These are phyloP conservation scores for Geotrichum europaeum DNA, from an alignment of 1,139 yeast genomes.

Conservation along the genomic window DNA sequence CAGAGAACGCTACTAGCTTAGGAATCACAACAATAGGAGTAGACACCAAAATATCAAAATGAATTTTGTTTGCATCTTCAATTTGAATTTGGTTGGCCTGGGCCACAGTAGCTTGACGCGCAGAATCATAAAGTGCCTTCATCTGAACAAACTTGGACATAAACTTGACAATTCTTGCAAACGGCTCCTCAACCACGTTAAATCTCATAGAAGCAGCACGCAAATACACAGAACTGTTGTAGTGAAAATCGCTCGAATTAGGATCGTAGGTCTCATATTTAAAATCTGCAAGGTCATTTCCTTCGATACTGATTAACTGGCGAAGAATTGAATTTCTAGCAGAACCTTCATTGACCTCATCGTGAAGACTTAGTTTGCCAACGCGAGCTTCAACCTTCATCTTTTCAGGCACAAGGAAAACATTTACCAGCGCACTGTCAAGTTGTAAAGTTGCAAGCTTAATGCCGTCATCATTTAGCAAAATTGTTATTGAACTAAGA, in stretches of 20 bases:
- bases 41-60: conserved; percentile 61
- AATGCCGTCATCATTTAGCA: conserved; percentile 77
- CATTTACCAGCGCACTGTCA: conserved; percentile 64
- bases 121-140: conserved; percentile 82
- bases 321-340: conserved; percentile 55
- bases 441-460: conserved; percentile 74
- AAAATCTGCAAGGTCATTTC: conserved; percentile 75
- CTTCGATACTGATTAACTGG: conserved; percentile 71
- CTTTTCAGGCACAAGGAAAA: conserved; percentile 67
- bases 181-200: conserved; percentile 76
- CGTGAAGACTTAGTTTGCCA: conserved; percentile 76
- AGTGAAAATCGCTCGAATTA: conserved; percentile 34
- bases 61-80: conserved; percentile 56
- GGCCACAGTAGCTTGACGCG: conserved; percentile 77
- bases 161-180: conserved; percentile 59
- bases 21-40: conserved; percentile 88
- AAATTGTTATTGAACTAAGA: conserved; percentile 67
- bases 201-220: conserved; percentile 69
- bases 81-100: conserved; percentile 63
- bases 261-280: conserved; percentile 75
- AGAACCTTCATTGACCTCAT: conserved; percentile 64
- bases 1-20: conserved; percentile 33
- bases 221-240: conserved; percentile 56
- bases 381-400: conserved; percentile 69
- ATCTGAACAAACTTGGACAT: conserved; percentile 71